Conservation (phyloP, 2,329 filamentous ascomycete genomes). For the Stemphylium vesicarium region DNA sequence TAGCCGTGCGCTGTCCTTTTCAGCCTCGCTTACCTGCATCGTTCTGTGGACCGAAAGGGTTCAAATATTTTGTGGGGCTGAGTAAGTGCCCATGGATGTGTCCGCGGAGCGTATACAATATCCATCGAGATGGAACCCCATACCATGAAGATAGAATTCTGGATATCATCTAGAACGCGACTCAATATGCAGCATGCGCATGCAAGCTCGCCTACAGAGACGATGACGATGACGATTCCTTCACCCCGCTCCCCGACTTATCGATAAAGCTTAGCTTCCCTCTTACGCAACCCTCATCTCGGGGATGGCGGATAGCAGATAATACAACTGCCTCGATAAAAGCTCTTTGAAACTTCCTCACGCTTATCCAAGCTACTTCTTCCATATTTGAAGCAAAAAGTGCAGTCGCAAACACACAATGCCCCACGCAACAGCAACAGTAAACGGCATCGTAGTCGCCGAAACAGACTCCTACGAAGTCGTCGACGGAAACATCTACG, state of each 20-base stretch:
- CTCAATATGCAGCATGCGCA: no score
- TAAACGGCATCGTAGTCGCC: slow-evolving; percentile 59
- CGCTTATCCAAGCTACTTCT: no score
- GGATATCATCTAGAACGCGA: no score
- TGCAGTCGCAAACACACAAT: slow-evolving; percentile 18
- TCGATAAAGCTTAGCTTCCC: slow-evolving; percentile 17
- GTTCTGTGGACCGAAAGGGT: not conserved
- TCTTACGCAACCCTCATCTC: not conserved
- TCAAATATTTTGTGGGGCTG: not conserved
- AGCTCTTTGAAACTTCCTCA: no score
- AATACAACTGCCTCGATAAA: not conserved
- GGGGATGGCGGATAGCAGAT: not conserved
- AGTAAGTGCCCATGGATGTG: not conserved
- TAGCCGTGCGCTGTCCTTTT: slow-evolving; percentile 12
- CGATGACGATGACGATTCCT: slow-evolving; percentile 13
- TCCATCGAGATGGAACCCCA: no score
- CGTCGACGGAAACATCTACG: slow-evolving; percentile 66
- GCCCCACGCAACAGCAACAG: slow-evolving; percentile 54
- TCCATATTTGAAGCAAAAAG: not conserved
- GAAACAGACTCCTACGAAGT: slow-evolving; percentile 59
- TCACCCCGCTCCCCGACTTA: slow-evolving; percentile 13
- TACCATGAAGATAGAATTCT: no score
- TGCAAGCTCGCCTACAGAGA: not conserved
- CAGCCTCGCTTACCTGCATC: slow-evolving; percentile 15
- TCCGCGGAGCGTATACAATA: not conserved